Conservation (phyloP, 139 green algal genomes). For the Diplosphaera chodatii region DNA sequence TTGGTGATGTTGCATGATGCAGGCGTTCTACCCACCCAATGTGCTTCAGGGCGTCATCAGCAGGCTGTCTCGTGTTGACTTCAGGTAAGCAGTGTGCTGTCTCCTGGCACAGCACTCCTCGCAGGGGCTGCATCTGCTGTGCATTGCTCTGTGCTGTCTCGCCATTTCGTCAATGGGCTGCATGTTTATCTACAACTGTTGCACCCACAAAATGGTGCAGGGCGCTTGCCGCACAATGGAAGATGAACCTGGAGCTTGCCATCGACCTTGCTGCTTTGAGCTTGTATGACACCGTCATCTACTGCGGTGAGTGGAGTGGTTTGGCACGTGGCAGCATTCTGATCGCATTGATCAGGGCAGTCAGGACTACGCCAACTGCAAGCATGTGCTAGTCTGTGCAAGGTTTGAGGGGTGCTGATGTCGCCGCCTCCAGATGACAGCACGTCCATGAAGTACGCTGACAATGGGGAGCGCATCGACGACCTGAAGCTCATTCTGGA, state of each 20-base stretch:
- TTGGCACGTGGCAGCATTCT: no score
- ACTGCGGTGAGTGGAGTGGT: neutral
- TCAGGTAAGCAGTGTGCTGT: neutral
- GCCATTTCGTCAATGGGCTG: no score
- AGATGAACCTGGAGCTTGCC: slow-evolving; percentile 15
- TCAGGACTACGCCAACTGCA: no score
- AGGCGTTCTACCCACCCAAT: neutral
- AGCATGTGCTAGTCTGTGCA: no score
- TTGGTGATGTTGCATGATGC: no score
- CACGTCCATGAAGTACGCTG: slow-evolving; percentile 11
- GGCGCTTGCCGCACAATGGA: slow-evolving; percentile 7
- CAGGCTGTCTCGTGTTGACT: neutral
- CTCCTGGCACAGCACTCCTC: no score
- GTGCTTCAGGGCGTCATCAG: neutral
- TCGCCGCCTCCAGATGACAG: slow-evolving; percentile 7
- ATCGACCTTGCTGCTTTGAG: slow-evolving; percentile 6
- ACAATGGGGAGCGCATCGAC: slow-evolving; percentile 11
- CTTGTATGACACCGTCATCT: slow-evolving; percentile 25
- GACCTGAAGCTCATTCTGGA: slow-evolving; percentile 12
- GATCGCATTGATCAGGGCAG: no score
- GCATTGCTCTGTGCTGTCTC: no score
- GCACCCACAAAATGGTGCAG: no score
- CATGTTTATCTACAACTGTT: no score
- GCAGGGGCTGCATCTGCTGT: no score
- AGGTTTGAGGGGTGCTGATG: no score